These are phyloP conservation scores for Antarctomyces pellizariae DNA, from an alignment of 495 filamentous ascomycete genomes.

Conservation along the genomic window DNA sequence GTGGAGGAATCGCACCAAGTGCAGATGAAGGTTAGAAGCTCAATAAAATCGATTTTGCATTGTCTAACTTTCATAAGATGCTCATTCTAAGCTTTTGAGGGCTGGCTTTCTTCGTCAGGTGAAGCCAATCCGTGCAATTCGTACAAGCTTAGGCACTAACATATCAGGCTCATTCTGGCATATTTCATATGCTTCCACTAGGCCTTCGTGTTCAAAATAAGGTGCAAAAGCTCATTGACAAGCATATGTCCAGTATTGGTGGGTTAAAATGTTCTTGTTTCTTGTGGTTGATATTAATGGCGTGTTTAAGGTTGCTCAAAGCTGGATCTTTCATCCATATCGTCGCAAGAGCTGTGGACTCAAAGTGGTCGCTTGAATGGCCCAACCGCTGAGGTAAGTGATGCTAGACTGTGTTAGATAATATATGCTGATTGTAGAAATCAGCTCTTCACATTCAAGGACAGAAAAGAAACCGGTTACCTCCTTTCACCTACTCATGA, in stretches of 20 bases:
- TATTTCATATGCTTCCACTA: conserved; percentile 87
- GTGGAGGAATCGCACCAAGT: conserved; percentile 40
- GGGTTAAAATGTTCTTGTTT: conserved; percentile 8
- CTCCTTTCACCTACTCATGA: conserved; percentile 87
- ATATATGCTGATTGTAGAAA: conserved; percentile 4
- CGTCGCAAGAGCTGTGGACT: conserved; percentile 65
- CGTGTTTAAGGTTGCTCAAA: conserved; percentile 49
- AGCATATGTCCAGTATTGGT: conserved; percentile 67
- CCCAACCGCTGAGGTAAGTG: conserved; percentile 18
- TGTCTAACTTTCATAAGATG: conserved; percentile 25
- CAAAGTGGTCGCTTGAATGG: conserved; percentile 21
- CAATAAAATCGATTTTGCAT: background rate
- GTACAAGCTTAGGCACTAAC: conserved; percentile 1
- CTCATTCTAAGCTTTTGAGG: conserved; percentile 48
- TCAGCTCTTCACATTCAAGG: conserved; percentile 62
- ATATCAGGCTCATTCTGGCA: conserved; percentile 50
- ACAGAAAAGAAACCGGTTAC: conserved; percentile 51
- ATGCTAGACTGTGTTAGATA: background rate
- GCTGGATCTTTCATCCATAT: conserved; percentile 69
- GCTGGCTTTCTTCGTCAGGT: conserved; percentile 67
- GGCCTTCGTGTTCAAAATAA: conserved; percentile 78
- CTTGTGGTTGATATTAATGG: conserved; percentile 9
- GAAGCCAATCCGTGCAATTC: conserved; percentile 3
- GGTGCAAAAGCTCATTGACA: conserved; percentile 62
- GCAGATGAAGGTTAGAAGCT: conserved; percentile 22